Percentiles rank a stretch among this genome's conserved stretches.
These are phyloP conservation scores for Nothophoma quercina DNA, from an alignment of 2,329 filamentous ascomycete species.

Conservation along the genomic window DNA sequence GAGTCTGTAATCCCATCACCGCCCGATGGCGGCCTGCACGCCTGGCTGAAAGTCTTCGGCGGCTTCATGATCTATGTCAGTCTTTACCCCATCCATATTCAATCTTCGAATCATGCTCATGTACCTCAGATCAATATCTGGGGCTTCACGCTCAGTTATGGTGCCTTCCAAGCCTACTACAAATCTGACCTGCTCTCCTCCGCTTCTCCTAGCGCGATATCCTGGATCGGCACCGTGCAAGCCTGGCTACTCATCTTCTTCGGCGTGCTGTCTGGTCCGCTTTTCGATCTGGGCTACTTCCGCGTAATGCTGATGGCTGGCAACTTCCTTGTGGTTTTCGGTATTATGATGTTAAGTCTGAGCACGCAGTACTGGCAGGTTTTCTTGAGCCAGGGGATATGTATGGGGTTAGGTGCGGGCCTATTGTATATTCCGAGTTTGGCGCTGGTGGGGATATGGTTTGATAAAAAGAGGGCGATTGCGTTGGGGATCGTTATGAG, in stretches of 20 bases:
- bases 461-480: slow-evolving; percentile 42
- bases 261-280: slow-evolving; percentile 57
- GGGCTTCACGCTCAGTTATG: slow-evolving; percentile 53
- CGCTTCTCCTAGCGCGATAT: slow-evolving; percentile 49
- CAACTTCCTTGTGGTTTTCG: slow-evolving; percentile 63
- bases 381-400: slow-evolving; percentile 62
- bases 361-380: slow-evolving; percentile 63
- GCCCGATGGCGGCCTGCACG: slow-evolving; percentile 49
- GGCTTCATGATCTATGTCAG: slow-evolving; percentile 46
- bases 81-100: not conserved
- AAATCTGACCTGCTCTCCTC: slow-evolving; percentile 47
- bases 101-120: not conserved
- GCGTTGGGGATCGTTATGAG: slow-evolving; percentile 49
- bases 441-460: slow-evolving; percentile 48
- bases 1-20: slow-evolving; percentile 41
- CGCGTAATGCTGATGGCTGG: slow-evolving; percentile 56
- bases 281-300: slow-evolving; percentile 59
- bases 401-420: slow-evolving; percentile 52
- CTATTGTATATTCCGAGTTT: slow-evolving; percentile 49
- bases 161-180: slow-evolving; percentile 58
- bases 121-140: slow-evolving; percentile 25
- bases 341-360: slow-evolving; percentile 69
- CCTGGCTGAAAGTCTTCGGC: slow-evolving; percentile 50
- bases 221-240: slow-evolving; percentile 57
- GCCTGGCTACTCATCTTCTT: slow-evolving; percentile 60